Conservation (phyloP, 169 alveolate species). For the Plasmodium sp. region DNA sequence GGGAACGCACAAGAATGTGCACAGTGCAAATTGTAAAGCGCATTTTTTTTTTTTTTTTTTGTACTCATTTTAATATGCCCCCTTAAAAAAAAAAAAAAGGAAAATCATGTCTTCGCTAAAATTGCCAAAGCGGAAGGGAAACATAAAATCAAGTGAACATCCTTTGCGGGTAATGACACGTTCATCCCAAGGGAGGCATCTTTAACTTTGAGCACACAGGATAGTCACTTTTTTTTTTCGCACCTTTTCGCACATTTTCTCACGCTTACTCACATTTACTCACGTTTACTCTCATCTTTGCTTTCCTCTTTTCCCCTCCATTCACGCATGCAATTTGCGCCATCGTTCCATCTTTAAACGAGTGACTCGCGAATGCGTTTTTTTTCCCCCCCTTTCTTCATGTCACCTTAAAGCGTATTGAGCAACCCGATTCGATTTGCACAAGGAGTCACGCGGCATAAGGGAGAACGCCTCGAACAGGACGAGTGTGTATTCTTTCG, state of each 20-base stretch:
- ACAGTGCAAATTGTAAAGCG: neutral
- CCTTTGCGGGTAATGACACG: neutral
- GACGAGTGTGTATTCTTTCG: neutral
- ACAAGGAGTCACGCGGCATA: neutral
- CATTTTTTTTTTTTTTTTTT: neutral
- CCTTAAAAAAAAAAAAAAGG: neutral
- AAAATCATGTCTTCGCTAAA: conserved; percentile 9
- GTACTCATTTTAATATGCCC: neutral
- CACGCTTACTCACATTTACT: neutral
- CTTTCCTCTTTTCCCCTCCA: neutral
- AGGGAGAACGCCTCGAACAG: neutral
- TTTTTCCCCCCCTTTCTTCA: neutral
- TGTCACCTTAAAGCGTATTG: neutral
- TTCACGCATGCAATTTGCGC: neutral
- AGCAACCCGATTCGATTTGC: neutral
- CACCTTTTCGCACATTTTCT: neutral
- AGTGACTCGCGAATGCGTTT: neutral
- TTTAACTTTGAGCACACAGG: neutral
- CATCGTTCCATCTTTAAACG: neutral
- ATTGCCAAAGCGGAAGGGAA: neutral
- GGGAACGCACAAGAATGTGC: neutral
- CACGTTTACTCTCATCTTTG: neutral
- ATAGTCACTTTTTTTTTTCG: neutral
- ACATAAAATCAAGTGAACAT: neutral
- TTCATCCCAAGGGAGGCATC: neutral